A percentile compares a stretch with the other conserved stretches of the same genome.
These are phyloP conservation scores for Fusarium kyushuense DNA, from an alignment of 2,329 filamentous ascomycete genomes.

Conservation along the genomic window DNA sequence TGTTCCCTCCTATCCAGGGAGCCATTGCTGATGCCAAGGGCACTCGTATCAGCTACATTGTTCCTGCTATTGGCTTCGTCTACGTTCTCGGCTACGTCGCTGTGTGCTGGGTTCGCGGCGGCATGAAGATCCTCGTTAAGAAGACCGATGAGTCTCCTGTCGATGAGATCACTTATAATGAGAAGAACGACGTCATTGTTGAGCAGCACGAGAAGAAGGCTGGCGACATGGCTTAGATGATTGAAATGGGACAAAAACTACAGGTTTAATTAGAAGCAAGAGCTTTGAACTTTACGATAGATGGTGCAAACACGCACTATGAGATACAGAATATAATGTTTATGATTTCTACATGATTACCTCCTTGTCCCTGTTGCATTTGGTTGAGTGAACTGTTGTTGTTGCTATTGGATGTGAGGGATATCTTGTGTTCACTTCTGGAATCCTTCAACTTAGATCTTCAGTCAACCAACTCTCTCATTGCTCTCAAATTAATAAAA, in stretches of 20 bases:
- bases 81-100: constrained; percentile 42
- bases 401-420: not conserved
- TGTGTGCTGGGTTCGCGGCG: constrained; percentile 36
- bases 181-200: constrained; percentile 26
- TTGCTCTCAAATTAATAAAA: not conserved
- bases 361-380: not conserved
- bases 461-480: not conserved
- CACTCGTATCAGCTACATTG: constrained; percentile 43
- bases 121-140: constrained; percentile 27
- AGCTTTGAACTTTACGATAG: constrained; percentile 5
- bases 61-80: constrained; percentile 43
- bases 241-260: not conserved
- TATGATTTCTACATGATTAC: constrained; percentile 13
- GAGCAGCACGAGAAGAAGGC: constrained; percentile 44
- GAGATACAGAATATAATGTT: constrained; percentile 31
- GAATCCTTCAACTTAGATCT: too few species aligned
- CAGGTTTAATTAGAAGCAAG: not conserved
- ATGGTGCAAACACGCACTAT: constrained; percentile 3
- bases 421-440: not conserved
- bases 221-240: constrained; percentile 25
- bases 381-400: not conserved
- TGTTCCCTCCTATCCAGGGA: constrained; percentile 38
- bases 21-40: constrained; percentile 41
- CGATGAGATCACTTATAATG: constrained; percentile 10
- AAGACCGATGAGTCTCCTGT: constrained; percentile 16